Evolutionary conservation across 352 stramenopile genomes (phyloP).

Genomic region (Blastocystis hominis): DNA sequence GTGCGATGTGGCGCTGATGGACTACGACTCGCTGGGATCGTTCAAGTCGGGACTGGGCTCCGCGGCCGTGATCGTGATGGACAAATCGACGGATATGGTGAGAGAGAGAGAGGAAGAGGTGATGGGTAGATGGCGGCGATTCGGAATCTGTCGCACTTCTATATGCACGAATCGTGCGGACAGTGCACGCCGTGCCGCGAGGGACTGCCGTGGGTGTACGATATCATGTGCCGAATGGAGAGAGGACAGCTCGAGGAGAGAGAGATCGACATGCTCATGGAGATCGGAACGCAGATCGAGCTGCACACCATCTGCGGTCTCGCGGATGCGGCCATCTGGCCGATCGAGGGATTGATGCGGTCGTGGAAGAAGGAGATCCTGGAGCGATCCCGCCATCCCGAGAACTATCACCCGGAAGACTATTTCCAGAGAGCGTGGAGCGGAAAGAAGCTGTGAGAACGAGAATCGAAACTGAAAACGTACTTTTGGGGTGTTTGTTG

Average conservation of each 20-base stretch:
- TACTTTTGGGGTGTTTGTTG: neutral
- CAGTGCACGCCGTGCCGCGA: conserved; percentile 98
- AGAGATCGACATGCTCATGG: conserved; percentile 98
- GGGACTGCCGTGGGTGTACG: conserved; percentile 90
- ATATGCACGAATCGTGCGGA: conserved; percentile 97
- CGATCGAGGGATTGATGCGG: conserved; percentile 80
- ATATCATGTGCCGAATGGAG: conserved; percentile 94
- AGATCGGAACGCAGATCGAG: conserved; percentile 94
- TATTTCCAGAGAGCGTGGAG: neutral
- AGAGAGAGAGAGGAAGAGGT: neutral
- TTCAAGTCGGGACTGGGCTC: conserved; percentile 88
- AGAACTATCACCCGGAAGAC: neutral
- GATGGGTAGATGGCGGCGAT: conserved; percentile 79
- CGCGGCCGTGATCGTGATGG: conserved; percentile 95
- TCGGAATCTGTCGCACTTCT: conserved; percentile 94
- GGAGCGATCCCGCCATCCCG: neutral
- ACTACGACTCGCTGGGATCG: conserved; percentile 96
- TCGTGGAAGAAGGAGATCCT: conserved; percentile 15
- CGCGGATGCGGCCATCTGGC: conserved; percentile 94
- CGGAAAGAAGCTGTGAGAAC: neutral
- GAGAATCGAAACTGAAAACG: no score
- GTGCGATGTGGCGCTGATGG: conserved; percentile 94
- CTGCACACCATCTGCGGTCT: conserved; percentile 98
- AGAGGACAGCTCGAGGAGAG: conserved; percentile 87
- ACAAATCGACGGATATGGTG: conserved; percentile 94